A percentile compares a stretch with the other conserved stretches of the same genome.
Evolutionary conservation across 176 grass and related monocot species (phyloP).

Genomic region (Avena atlantica): DNA sequence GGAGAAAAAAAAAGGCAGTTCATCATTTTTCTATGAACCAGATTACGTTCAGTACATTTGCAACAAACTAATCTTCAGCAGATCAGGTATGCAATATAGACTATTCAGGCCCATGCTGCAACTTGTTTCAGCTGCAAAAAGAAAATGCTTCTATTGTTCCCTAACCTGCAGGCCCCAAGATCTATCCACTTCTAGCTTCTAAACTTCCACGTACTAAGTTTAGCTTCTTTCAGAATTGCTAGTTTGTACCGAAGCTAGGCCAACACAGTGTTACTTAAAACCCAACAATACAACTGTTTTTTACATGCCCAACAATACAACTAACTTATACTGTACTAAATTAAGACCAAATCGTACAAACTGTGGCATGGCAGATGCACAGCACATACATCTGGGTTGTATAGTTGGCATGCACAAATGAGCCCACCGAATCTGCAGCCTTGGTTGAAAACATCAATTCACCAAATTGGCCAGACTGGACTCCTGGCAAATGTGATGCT

Average conservation of each 20-base stretch:
- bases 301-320: neutral
- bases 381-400: slow-evolving; percentile 19
- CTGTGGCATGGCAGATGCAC: neutral
- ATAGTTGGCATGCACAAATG: neutral
- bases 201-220: neutral
- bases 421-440: neutral
- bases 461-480: slow-evolving; percentile 27
- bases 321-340: neutral
- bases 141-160: neutral
- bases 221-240: neutral
- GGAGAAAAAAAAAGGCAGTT: neutral
- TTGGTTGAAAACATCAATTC: neutral
- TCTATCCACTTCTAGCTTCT: neutral
- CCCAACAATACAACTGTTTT: neutral
- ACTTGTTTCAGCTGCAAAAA: neutral
- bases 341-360: neutral
- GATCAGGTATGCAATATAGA: neutral
- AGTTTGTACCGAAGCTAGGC: neutral
- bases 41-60: neutral
- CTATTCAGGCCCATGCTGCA: neutral
- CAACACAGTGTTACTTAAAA: neutral
- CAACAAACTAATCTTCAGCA: neutral
- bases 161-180: neutral
- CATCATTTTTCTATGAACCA: neutral
- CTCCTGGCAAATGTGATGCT: neutral